phyloP scores from a whole-genome alignment of 306 rosid species.

The Trichosanthes truncata region DNA sequence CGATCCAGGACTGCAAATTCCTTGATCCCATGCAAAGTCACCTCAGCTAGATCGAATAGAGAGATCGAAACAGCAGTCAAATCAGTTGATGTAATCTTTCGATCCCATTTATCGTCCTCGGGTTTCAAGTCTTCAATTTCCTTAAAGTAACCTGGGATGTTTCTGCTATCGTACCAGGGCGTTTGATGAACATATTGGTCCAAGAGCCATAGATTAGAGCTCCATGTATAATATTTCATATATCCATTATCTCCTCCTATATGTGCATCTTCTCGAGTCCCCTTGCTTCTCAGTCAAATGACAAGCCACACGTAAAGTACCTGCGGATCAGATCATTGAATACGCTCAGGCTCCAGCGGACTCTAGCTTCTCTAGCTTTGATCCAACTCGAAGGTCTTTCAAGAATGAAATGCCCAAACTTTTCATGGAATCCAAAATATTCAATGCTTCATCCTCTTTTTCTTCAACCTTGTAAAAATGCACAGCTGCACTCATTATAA shows the following conservation, averaged over 20 bases:
- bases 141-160: neutral
- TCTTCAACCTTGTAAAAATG: slow-evolving; percentile 53
- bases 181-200: neutral
- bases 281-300: neutral
- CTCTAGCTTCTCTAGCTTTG: slow-evolving; percentile 23
- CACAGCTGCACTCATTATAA: slow-evolving; percentile 71
- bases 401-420: slow-evolving; percentile 39
- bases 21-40: neutral
- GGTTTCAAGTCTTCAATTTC: neutral
- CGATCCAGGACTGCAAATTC: neutral
- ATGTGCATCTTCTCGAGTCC: neutral
- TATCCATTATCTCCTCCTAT: neutral
- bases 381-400: slow-evolving; percentile 54
- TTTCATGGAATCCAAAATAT: slow-evolving; percentile 45
- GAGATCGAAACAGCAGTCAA: neutral
- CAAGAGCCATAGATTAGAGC: neutral
- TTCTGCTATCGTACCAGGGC: neutral
- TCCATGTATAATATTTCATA: neutral
- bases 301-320: neutral
- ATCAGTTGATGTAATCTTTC: neutral
- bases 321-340: neutral
- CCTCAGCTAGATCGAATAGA: neutral
- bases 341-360: neutral
- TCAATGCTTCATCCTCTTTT: slow-evolving; percentile 40
- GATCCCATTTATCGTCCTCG: neutral